Base-by-base conservation (phyloP, 2,329 filamentous ascomycete species). In the Colletotrichum navitas region DNA sequence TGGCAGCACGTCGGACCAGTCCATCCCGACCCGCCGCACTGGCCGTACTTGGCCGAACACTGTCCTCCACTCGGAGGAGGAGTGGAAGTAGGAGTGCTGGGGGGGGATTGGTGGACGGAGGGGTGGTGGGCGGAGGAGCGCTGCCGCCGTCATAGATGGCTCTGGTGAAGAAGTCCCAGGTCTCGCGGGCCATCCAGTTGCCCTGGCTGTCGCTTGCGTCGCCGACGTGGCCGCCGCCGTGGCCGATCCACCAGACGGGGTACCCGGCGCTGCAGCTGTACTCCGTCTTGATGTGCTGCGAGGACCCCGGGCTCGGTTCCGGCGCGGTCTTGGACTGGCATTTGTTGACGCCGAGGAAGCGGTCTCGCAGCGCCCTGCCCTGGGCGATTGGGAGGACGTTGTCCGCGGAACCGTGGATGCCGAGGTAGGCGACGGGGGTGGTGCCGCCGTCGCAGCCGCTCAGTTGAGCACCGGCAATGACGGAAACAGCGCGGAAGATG, bases 361-460 rank as follows among this genome's bases (percentile, higher is more conserved):
- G 78, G 73, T 83, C 81, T 14, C 81, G 80, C 54, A 84, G 75
- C 73, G 74, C 59, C n/a, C 78, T 74, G 58, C 82, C 82, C 2
- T 65, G 66, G 18, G 76, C 72, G 64, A 83, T 81, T 41, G 76
- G 73, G 21, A 84, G 76, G 26, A 83, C 80, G 29, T 75, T 75
- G 73, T 84, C 83, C 47, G 73, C 75, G 29, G 79, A 75, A 41
- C 83, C 83, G 69, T 84, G 83, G 71, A 82, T 80, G 36, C 78
- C 80, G 45, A 82, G 79, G 74, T 80, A 83, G 1, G 82, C 79
- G 45, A 84, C 78, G 0, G 83, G 81, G 16, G 78, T 76, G 67
- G 73, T 81, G n/a, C 81, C 81, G 39, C 81, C 81, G 52, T 74
- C 74, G 67, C 80, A 82, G 45, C 80, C 80, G 52, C 79, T 80